phyloP scores from a whole-genome alignment of 2,329 filamentous ascomycete species.

The Cladosporium velox region DNA sequence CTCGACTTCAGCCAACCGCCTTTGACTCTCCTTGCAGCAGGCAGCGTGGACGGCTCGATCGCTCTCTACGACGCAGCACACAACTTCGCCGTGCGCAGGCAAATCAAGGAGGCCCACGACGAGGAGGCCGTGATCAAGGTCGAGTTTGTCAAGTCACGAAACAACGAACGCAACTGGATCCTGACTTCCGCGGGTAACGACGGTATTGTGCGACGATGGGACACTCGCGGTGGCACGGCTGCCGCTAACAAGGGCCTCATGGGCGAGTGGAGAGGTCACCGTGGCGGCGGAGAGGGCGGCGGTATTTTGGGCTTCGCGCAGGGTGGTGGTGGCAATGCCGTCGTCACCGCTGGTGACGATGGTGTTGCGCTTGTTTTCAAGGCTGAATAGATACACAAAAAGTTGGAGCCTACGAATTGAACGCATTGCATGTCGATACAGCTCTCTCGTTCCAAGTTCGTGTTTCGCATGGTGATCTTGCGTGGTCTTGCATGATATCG shows the following conservation, averaged over 20 bases:
- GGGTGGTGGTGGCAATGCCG: conserved; percentile 67
- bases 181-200: conserved; percentile 91
- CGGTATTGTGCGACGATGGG: conserved; percentile 87
- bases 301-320: conserved; percentile 92
- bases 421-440: background rate
- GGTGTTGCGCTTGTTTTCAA: conserved; percentile 69
- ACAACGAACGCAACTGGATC: conserved; percentile 56
- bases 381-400: conserved; percentile 20
- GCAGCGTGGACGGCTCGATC: conserved; percentile 69
- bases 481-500: background rate
- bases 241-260: conserved; percentile 69
- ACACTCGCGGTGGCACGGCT: conserved; percentile 68
- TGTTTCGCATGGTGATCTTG: background rate
- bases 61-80: conserved; percentile 84
- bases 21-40: conserved; percentile 61
- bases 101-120: conserved; percentile 80
- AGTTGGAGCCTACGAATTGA: background rate
- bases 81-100: conserved; percentile 80
- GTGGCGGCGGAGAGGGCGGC: conserved; percentile 80
- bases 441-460: background rate
- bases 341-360: conserved; percentile 93
- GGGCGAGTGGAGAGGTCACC: conserved; percentile 88
- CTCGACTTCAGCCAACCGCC: conserved; percentile 64
- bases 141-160: conserved; percentile 67
- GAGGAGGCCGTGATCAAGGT: conserved; percentile 91